phyloP scores from a whole-genome alignment of 257 asterid species.

The Solanum chilense region DNA sequence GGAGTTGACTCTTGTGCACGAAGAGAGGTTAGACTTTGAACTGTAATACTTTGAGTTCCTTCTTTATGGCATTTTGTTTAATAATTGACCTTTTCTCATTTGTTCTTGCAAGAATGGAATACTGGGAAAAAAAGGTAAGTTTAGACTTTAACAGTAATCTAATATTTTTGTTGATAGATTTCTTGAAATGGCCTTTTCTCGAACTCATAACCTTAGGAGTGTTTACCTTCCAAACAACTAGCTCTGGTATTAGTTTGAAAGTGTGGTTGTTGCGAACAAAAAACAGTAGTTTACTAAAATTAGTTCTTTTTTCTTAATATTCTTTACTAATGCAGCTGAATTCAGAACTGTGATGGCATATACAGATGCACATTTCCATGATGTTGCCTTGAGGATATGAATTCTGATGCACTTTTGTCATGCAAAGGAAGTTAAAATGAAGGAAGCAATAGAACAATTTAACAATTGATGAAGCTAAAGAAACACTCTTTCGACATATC shows the following conservation, averaged over 20 bases:
- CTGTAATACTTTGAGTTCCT: no score
- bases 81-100: no score
- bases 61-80: no score
- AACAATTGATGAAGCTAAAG: background rate
- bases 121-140: no score
- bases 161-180: no score
- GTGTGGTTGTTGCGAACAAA: background rate
- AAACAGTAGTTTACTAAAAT: background rate
- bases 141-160: no score
- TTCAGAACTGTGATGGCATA: background rate
- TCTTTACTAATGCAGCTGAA: background rate
- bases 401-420: background rate
- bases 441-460: background rate
- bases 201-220: background rate
- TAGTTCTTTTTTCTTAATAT: background rate
- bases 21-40: no score
- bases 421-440: background rate
- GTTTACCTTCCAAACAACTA: background rate
- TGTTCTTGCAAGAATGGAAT: no score
- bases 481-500: background rate
- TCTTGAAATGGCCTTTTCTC: no score
- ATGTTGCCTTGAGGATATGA: background rate
- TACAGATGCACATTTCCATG: background rate
- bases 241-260: no score
- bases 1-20: slow-evolving; percentile 38